Evolutionary conservation across 169 alveolate genomes (phyloP), one percentile per base, ranked within the genome.

Genomic region (Plasmodium adleri): DNA sequence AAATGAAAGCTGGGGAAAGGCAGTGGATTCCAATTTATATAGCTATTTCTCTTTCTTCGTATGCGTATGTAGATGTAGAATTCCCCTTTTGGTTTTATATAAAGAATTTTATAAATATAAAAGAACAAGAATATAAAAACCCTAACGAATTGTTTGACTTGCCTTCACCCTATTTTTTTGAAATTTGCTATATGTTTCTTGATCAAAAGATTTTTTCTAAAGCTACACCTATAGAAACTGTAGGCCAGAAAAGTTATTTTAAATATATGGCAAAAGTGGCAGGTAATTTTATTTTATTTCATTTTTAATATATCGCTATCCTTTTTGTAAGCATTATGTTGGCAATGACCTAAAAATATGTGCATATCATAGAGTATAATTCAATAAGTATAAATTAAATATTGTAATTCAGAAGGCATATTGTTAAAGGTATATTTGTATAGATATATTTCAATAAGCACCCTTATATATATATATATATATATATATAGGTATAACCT

Each of bases 81-180:
- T 86, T 86, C 39, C 92, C 92, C 24, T 86, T 86, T 73, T 86
- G 92, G 92, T 86, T 86, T 73, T 72, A 86, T 56, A 86, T 86
- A 86, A 71, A 70, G 45, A 86, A 86, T 47, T 72, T 86, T 72
- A 49, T 72, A 54, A 70, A 86, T 49, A 86, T 86, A 71, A 86
- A 86, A 64, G 87, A 70, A 13, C 88, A 86, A 74, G 92, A 86
- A 52, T 86, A 86, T 64, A 86, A 86, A 86, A 70, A 86, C 47
- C 56, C 64, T 12, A 32, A 20, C 59, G 92, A 86, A 6, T 20
- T 86, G 15, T 86, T 86, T 72, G 92, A 86, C 1, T 74, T 86
- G 32, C 92, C 92, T n/a, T 86, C 92, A 1, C 92, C 92, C 9
- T 86, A 86, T 66, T 86, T 86, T 74, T 86, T 86, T 64, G 92